Percentiles rank a stretch among this genome's conserved stretches.
These are phyloP conservation scores for Neurospora tetrasperma DNA, from an alignment of 495 filamentous ascomycete genomes.

Conservation along the genomic window DNA sequence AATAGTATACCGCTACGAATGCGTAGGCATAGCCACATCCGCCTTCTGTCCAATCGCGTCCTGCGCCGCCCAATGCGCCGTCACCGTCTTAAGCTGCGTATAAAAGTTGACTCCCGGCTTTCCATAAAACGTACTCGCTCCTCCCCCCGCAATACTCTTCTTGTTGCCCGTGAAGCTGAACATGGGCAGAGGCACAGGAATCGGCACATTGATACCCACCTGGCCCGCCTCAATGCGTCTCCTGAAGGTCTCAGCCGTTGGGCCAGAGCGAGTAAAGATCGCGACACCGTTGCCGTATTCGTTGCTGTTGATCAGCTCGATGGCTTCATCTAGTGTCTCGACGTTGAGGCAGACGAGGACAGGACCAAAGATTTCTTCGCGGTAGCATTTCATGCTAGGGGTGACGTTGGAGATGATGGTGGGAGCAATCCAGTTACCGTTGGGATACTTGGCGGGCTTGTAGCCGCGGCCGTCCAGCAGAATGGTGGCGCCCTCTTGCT, in stretches of 20 bases:
- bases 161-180: conserved; percentile 99
- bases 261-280: conserved; percentile 52
- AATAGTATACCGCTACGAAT: conserved; percentile 22
- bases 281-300: conserved; percentile 59
- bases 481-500: conserved; percentile 88
- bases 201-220: conserved; percentile 75
- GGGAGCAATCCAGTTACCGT: conserved; percentile 92
- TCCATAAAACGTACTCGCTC: conserved; percentile 92
- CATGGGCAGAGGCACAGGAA: conserved; percentile 83
- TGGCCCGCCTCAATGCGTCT: conserved; percentile 64
- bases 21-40: conserved; percentile 88
- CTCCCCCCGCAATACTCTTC: conserved; percentile 86
- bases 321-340: conserved; percentile 69
- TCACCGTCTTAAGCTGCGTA: conserved; percentile 96
- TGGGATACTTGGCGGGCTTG: conserved; percentile 85
- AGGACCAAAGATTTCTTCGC: conserved; percentile 93
- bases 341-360: conserved; percentile 81
- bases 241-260: conserved; percentile 51
- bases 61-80: conserved; percentile 70
- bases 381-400: conserved; percentile 87
- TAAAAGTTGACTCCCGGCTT: conserved; percentile 88
- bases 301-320: conserved; percentile 55
- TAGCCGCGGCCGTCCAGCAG: conserved; percentile 86
- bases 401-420: conserved; percentile 94
- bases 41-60: conserved; percentile 77